Conservation (phyloP, 2,329 filamentous ascomycete species). For the Zelopaecilomyces penicillatus region DNA sequence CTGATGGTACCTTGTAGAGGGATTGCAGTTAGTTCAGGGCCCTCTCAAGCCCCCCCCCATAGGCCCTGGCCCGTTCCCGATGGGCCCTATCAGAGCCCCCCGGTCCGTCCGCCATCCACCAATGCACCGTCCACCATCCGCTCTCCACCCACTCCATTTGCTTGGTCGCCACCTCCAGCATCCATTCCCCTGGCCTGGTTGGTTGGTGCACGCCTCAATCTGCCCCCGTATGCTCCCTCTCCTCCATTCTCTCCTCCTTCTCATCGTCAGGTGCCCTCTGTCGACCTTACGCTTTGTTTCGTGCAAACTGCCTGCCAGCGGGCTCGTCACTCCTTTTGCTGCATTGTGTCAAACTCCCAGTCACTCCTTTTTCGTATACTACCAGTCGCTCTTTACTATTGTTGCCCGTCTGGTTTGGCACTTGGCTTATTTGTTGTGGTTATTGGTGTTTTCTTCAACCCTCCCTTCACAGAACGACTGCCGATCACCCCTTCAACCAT, state of each 20-base stretch:
- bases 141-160: no score
- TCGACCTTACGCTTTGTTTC: conserved; percentile 22
- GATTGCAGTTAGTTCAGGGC: no score
- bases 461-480: conserved; percentile 1
- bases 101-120: no score
- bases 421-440: conserved; percentile 15
- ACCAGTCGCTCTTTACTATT: conserved; percentile 30
- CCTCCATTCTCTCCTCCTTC: conserved; percentile 18
- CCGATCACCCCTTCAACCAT: conserved; percentile 3
- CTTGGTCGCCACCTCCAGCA: background rate
- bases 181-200: conserved; percentile 4
- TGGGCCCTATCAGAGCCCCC: no score
- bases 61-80: no score
- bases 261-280: conserved; percentile 25
- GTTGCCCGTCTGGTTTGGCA: conserved; percentile 6
- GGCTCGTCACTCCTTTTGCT: conserved; percentile 49
- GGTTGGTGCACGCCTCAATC: conserved; percentile 1
- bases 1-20: no score
- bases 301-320: conserved; percentile 41
- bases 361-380: conserved; percentile 30
- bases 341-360: conserved; percentile 16
- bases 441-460: conserved; percentile 13
- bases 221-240: conserved; percentile 11
- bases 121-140: no score
- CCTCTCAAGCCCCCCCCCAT: no score